Evolutionary conservation across 1,139 yeast species (phyloP).

Genomic region (Geotrichum macrosporum): DNA sequence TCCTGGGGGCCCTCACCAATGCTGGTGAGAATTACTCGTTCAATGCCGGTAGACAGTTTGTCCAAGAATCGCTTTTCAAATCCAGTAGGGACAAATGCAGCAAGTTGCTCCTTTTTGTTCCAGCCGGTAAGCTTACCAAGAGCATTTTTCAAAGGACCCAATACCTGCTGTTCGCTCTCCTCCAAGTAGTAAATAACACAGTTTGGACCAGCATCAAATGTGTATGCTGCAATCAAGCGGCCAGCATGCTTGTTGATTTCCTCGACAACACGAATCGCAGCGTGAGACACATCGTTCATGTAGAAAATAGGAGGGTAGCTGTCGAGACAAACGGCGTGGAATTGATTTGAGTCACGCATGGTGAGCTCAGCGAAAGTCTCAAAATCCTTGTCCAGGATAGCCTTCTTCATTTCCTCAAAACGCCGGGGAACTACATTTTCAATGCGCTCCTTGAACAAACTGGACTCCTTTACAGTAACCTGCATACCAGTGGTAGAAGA

Average conservation of each 20-base stretch:
- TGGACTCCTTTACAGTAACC: constrained; percentile 82
- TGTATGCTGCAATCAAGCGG: constrained; percentile 79
- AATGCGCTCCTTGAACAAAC: constrained; percentile 75
- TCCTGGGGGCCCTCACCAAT: constrained; percentile 78
- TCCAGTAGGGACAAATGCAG: constrained; percentile 39
- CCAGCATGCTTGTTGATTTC: constrained; percentile 62
- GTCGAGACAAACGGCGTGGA: constrained; percentile 95
- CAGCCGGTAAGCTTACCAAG: constrained; percentile 67
- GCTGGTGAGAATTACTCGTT: constrained; percentile 73
- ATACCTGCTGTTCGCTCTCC: constrained; percentile 61
- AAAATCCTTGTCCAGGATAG: constrained; percentile 71
- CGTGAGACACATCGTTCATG: constrained; percentile 90
- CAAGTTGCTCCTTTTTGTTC: constrained; percentile 44
- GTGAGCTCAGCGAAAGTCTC: constrained; percentile 79
- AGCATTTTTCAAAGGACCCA: constrained; percentile 38
- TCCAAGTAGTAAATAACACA: constrained; percentile 87
- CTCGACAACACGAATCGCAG: constrained; percentile 77
- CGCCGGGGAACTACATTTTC: constrained; percentile 78
- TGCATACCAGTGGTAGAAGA: constrained; percentile 97
- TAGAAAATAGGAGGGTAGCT: constrained; percentile 94
- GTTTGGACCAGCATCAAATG: constrained; percentile 99
- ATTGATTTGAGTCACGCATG: constrained; percentile 93
- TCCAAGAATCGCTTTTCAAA: constrained; percentile 45
- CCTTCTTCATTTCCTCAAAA: constrained; percentile 71
- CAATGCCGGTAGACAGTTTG: constrained; percentile 63